Evolutionary conservation across 164 flowering plant genomes (phyloP).

Genomic region (Magnolia sinica): DNA sequence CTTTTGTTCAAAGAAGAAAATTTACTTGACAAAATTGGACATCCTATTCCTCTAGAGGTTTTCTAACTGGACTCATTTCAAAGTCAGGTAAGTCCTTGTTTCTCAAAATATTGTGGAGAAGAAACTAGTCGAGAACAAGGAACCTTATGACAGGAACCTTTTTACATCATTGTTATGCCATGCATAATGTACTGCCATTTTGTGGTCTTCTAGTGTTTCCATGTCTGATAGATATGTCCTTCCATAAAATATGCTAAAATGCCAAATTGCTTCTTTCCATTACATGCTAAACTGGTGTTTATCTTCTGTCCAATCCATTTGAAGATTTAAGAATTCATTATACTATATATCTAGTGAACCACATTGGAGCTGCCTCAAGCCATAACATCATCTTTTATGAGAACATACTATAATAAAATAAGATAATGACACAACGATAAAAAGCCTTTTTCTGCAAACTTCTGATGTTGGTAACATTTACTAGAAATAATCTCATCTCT

Average conservation of each 20-base stretch:
- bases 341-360: neutral
- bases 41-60: neutral
- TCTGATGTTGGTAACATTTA: neutral
- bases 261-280: neutral
- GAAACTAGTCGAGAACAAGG: neutral
- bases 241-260: neutral
- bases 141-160: too few species aligned
- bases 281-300: neutral
- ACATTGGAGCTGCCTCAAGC: too few species aligned
- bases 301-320: neutral
- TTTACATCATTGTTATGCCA: too few species aligned
- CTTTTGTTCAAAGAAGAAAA: neutral
- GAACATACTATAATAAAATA: too few species aligned
- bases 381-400: too few species aligned
- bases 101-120: neutral
- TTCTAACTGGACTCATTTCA: neutral
- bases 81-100: neutral
- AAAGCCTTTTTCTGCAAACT: neutral
- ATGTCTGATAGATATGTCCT: neutral
- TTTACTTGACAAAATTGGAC: neutral
- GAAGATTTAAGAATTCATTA: neutral
- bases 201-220: neutral
- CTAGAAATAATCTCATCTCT: neutral
- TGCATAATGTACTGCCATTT: too few species aligned
- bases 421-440: too few species aligned